These are phyloP conservation scores for Aspergillus steynii DNA, from an alignment of 495 filamentous ascomycete genomes.

Conservation along the genomic window DNA sequence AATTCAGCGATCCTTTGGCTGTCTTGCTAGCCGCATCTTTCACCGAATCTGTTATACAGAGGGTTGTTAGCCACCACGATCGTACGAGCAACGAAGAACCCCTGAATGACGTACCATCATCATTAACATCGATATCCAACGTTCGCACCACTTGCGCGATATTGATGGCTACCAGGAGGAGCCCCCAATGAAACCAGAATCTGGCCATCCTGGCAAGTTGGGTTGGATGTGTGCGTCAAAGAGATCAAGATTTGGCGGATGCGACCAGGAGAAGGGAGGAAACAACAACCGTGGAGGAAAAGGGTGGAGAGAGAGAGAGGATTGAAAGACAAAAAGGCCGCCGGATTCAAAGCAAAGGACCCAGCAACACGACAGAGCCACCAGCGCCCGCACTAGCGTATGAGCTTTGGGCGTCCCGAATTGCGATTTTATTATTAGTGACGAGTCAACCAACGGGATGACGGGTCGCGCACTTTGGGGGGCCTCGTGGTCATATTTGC, in stretches of 20 bases:
- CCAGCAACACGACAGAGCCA: no score
- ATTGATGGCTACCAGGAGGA: background rate
- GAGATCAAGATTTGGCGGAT: background rate
- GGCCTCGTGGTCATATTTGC: no score
- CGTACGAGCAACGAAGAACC: background rate
- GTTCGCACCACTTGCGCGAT: constrained; percentile 1
- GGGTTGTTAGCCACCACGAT: background rate
- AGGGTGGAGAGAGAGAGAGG: no score
- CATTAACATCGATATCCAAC: background rate
- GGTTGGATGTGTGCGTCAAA: background rate
- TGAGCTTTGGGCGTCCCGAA: no score
- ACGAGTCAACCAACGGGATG: no score
- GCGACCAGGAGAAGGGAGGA: background rate
- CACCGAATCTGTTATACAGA: constrained; percentile 58
- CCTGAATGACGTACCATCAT: constrained; percentile 3
- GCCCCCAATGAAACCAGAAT: background rate
- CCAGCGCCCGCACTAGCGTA: no score
- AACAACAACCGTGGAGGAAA: no score
- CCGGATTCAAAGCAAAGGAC: no score
- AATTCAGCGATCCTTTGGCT: constrained; percentile 65
- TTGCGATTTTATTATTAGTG: no score
- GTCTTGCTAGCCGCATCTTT: constrained; percentile 59
- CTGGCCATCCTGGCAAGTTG: background rate
- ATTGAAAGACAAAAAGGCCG: no score
- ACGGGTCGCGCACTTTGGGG: no score